A percentile compares a stretch with the other conserved stretches of the same genome.
Conservation (phyloP, 768 basidiomycete species). For the Collybiopsis confluens region DNA sequence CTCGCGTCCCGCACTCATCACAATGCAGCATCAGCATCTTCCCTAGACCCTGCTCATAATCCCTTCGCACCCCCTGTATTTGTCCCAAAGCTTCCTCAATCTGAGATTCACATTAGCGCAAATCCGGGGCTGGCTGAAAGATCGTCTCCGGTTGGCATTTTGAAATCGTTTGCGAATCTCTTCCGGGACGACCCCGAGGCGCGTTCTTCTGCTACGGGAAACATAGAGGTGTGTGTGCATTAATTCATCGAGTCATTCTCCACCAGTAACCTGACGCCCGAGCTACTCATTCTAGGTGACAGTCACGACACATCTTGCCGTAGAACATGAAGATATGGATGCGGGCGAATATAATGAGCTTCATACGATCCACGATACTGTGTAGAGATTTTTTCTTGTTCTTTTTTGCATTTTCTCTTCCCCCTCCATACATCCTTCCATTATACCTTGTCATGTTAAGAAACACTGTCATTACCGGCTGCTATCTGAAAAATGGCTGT, state of each 20-base stretch:
- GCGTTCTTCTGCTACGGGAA: neutral
- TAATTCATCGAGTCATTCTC: neutral
- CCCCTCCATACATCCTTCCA: too few relatives aligned
- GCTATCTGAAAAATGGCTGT: too few relatives aligned
- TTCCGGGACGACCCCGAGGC: neutral
- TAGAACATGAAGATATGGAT: neutral
- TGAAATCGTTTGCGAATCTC: neutral
- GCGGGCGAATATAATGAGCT: neutral
- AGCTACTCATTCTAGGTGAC: neutral
- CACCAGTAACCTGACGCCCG: neutral
- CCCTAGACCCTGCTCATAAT: neutral
- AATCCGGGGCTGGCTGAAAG: neutral
- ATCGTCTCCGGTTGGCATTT: neutral
- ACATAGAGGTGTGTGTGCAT: neutral
- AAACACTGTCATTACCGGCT: too few relatives aligned
- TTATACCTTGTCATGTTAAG: too few relatives aligned
- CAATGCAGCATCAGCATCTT: neutral
- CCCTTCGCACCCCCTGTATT: neutral
- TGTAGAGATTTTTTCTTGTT: too few relatives aligned
- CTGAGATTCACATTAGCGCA: neutral
- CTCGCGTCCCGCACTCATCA: neutral
- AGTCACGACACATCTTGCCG: neutral
- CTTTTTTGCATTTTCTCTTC: too few relatives aligned
- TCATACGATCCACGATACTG: neutral
- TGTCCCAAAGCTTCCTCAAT: neutral